Evolutionary conservation across 192 early-diverging fungal species (phyloP), one percentile per base, ranked within the genome.

Genomic region (Umbelopsis sp.): DNA sequence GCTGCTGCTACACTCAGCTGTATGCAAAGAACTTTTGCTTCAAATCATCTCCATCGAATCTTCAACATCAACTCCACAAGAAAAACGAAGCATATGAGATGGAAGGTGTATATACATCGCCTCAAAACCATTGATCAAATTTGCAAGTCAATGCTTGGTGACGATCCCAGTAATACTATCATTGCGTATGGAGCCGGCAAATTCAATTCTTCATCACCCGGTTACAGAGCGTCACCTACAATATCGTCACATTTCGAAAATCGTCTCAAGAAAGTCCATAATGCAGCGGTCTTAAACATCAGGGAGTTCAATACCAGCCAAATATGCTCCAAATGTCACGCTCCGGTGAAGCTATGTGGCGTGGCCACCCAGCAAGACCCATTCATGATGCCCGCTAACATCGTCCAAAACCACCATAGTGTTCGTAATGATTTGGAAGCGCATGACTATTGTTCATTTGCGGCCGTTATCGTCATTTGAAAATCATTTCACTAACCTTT

Each of bases 361-460:
- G 52, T 54, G 52, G 52, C 52, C 8, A 29, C 26, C 24, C 25
- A 29, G 52, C 52, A 54, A 14, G 26, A 54, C 10, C 52, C 52
- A 25, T 54, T 54, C 52, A 54, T 54, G 52, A 54, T 24, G 52
- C 10, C 52, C 8, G 52, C 25, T 54, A 54, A 54, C 25, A 29
- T 54, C 52, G 52, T 54, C 22, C 22, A 25, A 54, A 54, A 16
- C 52, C 4, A 29, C 52, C 52, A 29, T 25, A 26, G 24, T 54
- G 26, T 54, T 26, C 52, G 11, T 8, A 54, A 51, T 51, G 49
- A 51, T 51, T 51, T 51, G 49, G 49, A 51, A 20, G n/a, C 21
- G 49, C 49, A 51, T 51, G 49, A n/a, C 49, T 51, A 51, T 51
- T 51, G 49, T 51, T 51, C 49, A 51, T 51, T 51, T 51, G 49